Evolutionary conservation across 2,329 filamentous ascomycete species (phyloP), one percentile per base, ranked within the genome.

Genomic region (Talaromyces atroroseus): DNA sequence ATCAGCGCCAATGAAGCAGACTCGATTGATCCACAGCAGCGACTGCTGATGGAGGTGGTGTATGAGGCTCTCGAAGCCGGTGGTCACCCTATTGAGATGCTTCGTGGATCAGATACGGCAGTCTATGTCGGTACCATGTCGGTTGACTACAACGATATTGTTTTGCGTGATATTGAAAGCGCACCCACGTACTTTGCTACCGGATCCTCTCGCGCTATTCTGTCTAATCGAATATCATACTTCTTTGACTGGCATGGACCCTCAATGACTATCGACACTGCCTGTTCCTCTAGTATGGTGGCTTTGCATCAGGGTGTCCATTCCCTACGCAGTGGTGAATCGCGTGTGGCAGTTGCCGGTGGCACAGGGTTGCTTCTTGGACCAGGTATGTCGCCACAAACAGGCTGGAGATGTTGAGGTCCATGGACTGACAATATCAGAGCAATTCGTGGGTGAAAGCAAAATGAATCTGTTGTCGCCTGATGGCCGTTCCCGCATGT

Each of bases 381-480:
- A 16, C 69, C 69, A 0, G 61, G 66, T 14, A 3, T 12, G 32
- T n/a, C n/a, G n/a, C n/a, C n/a, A n/a, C n/a, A n/a, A n/a, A n/a
- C n/a, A n/a, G n/a, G n/a, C n/a, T n/a, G n/a, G n/a, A n/a, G n/a
- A n/a, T n/a, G n/a, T n/a, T n/a, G n/a, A n/a, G n/a, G n/a, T n/a
- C n/a, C n/a, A n/a, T n/a, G n/a, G n/a, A n/a, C n/a, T n/a, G n/a
- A n/a, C n/a, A n/a, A n/a, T n/a, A n/a, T n/a, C n/a, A n/a, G n/a
- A n/a, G n/a, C n/a, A n/a, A n/a, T 36, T 36, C 5, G 32, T 36
- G 1, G 14, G 14, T 36, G 64, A 66, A 49, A 66, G 64, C 40
- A 70, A 70, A n/a, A 57, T 67, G 18, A 61, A 76, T 63, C 66
- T 82, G 49, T 75, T 84, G n/a, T 81, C 79, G 1, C 76, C 81